phyloP scores from a whole-genome alignment of 169 alveolate species.

The Plasmodium yoelii region DNA sequence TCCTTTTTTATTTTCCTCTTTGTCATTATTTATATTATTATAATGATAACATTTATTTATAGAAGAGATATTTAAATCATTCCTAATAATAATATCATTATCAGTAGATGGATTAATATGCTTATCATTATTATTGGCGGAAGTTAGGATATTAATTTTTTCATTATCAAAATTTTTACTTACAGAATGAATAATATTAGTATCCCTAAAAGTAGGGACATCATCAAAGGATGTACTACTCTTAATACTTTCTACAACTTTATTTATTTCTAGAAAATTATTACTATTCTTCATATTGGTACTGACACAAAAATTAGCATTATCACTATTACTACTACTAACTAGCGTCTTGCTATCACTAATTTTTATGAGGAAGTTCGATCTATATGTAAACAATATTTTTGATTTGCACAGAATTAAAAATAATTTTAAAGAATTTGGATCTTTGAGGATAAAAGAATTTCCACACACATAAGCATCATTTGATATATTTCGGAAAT shows the following conservation, averaged over 20 bases:
- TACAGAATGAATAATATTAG: neutral
- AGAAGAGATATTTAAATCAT: neutral
- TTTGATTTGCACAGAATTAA: constrained; percentile 64
- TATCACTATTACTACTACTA: constrained; percentile 12
- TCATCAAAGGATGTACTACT: neutral
- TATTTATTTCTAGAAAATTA: neutral
- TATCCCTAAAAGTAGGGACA: neutral
- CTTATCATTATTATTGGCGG: neutral
- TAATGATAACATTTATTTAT: neutral
- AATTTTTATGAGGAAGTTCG: constrained; percentile 57
- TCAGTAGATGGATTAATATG: neutral
- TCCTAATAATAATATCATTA: neutral
- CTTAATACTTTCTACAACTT: neutral
- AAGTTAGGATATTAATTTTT: neutral
- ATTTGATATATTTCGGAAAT: constrained; percentile 52
- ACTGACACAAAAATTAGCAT: neutral
- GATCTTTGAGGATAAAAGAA: constrained; percentile 35
- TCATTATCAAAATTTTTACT: neutral
- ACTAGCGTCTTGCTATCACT: constrained; percentile 19
- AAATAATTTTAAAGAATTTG: constrained; percentile 37
- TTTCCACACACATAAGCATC: constrained; percentile 32
- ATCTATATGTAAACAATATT: constrained; percentile 60
- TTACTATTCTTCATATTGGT: neutral
- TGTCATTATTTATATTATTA: neutral
- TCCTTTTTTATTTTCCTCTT: neutral